These are phyloP conservation scores for Cladosporium oxysporum DNA, from an alignment of 2,329 filamentous ascomycete genomes.

Conservation along the genomic window DNA sequence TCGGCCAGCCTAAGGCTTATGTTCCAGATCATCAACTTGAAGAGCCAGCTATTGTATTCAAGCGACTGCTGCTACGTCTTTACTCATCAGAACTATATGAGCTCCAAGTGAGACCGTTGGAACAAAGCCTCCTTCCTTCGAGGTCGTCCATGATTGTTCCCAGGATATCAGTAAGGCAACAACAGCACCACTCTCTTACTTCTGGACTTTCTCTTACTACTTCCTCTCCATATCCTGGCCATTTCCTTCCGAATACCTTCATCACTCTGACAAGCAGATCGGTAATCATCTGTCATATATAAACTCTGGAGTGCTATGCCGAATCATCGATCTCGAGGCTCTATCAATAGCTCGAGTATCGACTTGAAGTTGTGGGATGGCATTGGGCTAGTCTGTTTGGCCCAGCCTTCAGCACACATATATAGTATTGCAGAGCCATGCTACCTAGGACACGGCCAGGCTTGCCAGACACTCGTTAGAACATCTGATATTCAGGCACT, in stretches of 20 bases:
- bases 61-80: background rate
- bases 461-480: background rate
- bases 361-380: background rate
- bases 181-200: background rate
- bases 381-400: background rate
- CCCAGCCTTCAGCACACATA: background rate
- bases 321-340: background rate
- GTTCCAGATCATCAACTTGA: background rate
- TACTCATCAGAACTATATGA: background rate
- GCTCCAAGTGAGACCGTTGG: background rate
- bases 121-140: background rate
- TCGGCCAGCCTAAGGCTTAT: background rate
- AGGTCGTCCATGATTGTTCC: background rate
- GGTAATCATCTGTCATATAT: background rate
- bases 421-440: background rate
- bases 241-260: background rate
- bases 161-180: background rate
- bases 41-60: background rate
- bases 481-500: background rate
- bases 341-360: background rate
- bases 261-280: background rate
- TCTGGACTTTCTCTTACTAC: background rate
- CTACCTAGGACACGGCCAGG: background rate
- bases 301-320: background rate
- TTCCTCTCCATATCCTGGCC: background rate